Evolutionary conservation across 345 rosid genomes (phyloP).

Genomic region (Boechera divaricarpa): DNA sequence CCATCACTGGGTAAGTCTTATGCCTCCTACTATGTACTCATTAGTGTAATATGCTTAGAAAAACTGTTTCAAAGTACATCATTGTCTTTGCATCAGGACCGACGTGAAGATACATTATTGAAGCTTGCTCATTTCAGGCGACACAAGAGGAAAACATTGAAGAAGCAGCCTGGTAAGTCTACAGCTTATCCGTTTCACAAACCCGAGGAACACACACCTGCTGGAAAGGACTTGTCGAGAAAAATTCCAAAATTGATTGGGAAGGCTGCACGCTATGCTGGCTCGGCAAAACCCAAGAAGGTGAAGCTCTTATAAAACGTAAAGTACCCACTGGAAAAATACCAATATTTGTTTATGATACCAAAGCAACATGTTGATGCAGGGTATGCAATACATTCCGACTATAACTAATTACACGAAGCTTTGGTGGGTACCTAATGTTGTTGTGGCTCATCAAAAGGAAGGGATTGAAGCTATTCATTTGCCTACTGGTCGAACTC

Average conservation of each 20-base stretch:
- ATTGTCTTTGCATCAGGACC: constrained; percentile 67
- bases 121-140: constrained; percentile 83
- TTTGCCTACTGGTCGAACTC: constrained; percentile 91
- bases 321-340: background rate
- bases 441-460: constrained; percentile 93
- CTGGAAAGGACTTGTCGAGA: constrained; percentile 87
- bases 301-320: constrained; percentile 46
- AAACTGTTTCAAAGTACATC: constrained; percentile 28
- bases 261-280: constrained; percentile 84
- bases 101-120: constrained; percentile 94
- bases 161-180: constrained; percentile 73
- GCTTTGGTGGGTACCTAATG: constrained; percentile 99
- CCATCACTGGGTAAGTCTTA: constrained; percentile 87
- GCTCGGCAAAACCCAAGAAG: constrained; percentile 90
- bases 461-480: constrained; percentile 99
- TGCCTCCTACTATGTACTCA: constrained; percentile 18
- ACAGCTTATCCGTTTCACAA: constrained; percentile 80
- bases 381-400: constrained; percentile 74
- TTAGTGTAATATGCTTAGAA: constrained; percentile 3
- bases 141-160: constrained; percentile 85
- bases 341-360: constrained; percentile 11
- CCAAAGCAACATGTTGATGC: constrained; percentile 47
- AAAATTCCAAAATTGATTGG: constrained; percentile 85
- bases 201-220: constrained; percentile 92
- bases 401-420: constrained; percentile 94